Base-by-base conservation (phyloP, 208 protist species). In the Leishmania amazonensis region DNA sequence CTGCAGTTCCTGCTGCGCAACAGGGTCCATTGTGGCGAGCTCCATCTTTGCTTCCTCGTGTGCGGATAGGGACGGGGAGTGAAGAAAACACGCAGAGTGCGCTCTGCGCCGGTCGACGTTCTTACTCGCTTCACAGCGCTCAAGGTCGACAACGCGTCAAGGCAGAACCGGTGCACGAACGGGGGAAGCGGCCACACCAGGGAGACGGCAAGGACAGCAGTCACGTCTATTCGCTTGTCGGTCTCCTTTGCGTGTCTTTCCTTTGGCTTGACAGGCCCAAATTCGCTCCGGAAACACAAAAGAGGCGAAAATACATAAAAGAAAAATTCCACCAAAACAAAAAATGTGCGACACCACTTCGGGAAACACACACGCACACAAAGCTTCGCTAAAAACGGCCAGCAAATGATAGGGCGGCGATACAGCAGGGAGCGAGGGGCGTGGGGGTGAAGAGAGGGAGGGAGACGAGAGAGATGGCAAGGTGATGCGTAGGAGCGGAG, bases 1-100 rank as follows among this genome's bases (percentile, higher is more conserved):
- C 62, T 93, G 87, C 81, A 95, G 81, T 86, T 97, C 94, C 38
- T 78, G 51, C 47, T 81, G 88, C 35, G 86, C 49, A 2, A 83
- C 85, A 67, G 71, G 72, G 24, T 88, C 89, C 60, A 79, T 74
- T 64, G 78, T 60, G 17, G 78, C 62, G 4, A 78, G n/a, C 68
- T 86, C 79, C 83, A 83, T 83, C 1, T 77, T 45, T 51, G 38
- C 58, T 47, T 49, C 9, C 28, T 51, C 51, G 38, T 53, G 70
- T 54, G 45, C 11, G 15, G 28, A 15, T 13, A 40, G 31, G 5
- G 31, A 3, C 21, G 31, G 31, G 15, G 11, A 7, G 15, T 21
- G 57, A 60, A 57, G 17, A 65, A n/a, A 49, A 54, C 57, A 64
- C 53, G 40, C 15, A 38, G 68, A 19, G 35, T 51, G 68, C 40